phyloP scores from a whole-genome alignment of 345 rosid genomes.

The Eucalyptus erythrocorys region DNA sequence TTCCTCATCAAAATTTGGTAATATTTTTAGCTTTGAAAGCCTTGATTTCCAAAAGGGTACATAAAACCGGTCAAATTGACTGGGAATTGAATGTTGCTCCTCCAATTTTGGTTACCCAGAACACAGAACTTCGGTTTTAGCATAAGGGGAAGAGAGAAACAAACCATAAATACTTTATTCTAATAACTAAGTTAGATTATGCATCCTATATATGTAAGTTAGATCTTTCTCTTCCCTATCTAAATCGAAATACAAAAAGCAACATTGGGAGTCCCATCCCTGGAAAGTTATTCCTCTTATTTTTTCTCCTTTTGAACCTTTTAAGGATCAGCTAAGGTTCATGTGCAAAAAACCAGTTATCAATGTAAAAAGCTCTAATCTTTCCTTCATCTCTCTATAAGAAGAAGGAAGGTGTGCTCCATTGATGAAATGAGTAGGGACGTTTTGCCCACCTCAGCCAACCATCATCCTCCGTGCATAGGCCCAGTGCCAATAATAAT shows the following conservation, averaged over 20 bases:
- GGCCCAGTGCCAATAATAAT: background rate
- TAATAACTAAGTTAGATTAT: too few species aligned
- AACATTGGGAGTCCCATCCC: too few species aligned
- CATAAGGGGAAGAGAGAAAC: background rate
- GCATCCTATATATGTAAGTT: too few species aligned
- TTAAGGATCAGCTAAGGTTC: too few species aligned
- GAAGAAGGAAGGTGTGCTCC: background rate
- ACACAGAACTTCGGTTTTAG: background rate
- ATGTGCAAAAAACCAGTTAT: too few species aligned
- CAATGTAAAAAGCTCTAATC: too few species aligned
- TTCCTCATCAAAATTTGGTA: background rate
- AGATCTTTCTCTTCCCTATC: too few species aligned
- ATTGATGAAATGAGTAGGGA: background rate
- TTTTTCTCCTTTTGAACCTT: too few species aligned
- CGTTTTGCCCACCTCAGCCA: background rate
- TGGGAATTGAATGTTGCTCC: background rate
- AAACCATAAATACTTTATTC: background rate
- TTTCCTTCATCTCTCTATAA: background rate
- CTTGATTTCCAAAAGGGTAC: background rate
- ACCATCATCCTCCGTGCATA: background rate
- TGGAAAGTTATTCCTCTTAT: too few species aligned
- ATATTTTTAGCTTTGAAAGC: background rate
- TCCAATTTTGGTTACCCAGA: background rate
- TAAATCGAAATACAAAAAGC: too few species aligned
- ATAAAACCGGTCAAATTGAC: background rate